phyloP scores from a whole-genome alignment of 2,329 filamentous ascomycete genomes.

The Phialemonium atrogriseum region DNA sequence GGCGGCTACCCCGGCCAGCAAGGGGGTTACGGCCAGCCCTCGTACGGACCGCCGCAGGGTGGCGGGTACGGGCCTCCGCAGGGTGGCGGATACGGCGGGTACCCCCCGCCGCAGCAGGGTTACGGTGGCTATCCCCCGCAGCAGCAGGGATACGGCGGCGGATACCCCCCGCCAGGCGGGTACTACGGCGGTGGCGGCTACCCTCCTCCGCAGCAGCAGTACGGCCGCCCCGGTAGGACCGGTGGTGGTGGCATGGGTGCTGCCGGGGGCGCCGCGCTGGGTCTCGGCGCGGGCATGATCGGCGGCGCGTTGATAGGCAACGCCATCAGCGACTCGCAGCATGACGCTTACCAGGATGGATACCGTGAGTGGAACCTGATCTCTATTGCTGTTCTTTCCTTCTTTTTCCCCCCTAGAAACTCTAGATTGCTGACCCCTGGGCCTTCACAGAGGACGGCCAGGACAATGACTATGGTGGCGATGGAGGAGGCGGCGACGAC shows the following conservation, averaged over 20 bases:
- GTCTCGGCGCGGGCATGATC: constrained; percentile 71
- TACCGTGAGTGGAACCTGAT: constrained; percentile 20
- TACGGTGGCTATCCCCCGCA: constrained; percentile 23
- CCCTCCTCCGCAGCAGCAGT: constrained; percentile 30
- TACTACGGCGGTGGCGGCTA: constrained; percentile 22
- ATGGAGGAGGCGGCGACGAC: constrained; percentile 25
- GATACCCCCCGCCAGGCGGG: constrained; percentile 15
- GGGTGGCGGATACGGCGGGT: constrained; percentile 22
- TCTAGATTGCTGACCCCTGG: constrained; percentile 6
- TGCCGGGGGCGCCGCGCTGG: constrained; percentile 66
- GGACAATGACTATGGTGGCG: constrained; percentile 22
- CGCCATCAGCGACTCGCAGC: constrained; percentile 54
- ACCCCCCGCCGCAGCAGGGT: constrained; percentile 19
- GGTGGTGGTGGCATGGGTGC: constrained; percentile 48
- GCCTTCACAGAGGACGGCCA: constrained; percentile 21
- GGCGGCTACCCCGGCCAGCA: constrained; percentile 21
- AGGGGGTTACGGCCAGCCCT: constrained; percentile 16
- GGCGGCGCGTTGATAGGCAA: constrained; percentile 67
- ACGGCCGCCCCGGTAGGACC: constrained; percentile 33
- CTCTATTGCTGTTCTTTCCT: background rate
- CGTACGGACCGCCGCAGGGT: too few relatives aligned
- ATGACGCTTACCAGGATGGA: constrained; percentile 48
- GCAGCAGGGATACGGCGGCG: constrained; percentile 22
- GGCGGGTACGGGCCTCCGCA: constrained; percentile 30
- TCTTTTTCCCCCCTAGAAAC: too few relatives aligned